Base-by-base conservation (phyloP, 371 early-diverging fungal species). In the Mitosporidium daphniae region DNA sequence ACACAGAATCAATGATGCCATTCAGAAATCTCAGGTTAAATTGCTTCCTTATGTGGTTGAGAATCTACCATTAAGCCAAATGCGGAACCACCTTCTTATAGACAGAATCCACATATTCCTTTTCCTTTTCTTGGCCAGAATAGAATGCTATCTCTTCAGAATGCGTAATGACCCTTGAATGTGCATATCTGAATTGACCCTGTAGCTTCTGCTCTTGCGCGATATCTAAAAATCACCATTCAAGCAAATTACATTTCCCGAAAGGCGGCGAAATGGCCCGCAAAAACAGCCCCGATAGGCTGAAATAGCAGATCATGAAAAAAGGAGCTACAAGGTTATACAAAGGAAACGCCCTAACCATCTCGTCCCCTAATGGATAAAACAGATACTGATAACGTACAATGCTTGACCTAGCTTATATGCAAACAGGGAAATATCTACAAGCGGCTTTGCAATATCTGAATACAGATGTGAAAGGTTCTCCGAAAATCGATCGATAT, bases 61-160 rank as follows among this genome's bases (percentile, higher is more conserved):
- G 12, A 14, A n/a, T n/a, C n/a, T n/a, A n/a, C n/a, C n/a, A n/a
- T n/a, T n/a, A n/a, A n/a, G n/a, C n/a, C n/a, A n/a, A n/a, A n/a
- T n/a, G 20, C 20, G 9, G 9, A 20, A 8, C 8, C 7, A 19
- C 18, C n/a, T 16, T 20, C 18, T 2, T 17, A 18, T 22, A 24
- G 8, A 16, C 11, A 6, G 16, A 10, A 16, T 26, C 11, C 11
- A 16, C 7, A 17, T 12, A 7, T 16, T 17, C 7, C 23, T 20
- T 28, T 25, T 38, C 38, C 28, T 23, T 30, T 13, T 47, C 45
- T 0, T 61, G 57, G 25, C 77, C 73, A 32, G 57, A 46, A 36
- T 66, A 70, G 31, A 72, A 59, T 0, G 69, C 70, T 28, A 75
- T 55, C 37, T 75, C 75, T 35, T 75, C 75, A 3, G 68, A 67